Percentiles rank a stretch among this genome's conserved stretches.
Evolutionary conservation across 164 flowering plant species (phyloP).

Genomic region (Magnolia changhungtana): DNA sequence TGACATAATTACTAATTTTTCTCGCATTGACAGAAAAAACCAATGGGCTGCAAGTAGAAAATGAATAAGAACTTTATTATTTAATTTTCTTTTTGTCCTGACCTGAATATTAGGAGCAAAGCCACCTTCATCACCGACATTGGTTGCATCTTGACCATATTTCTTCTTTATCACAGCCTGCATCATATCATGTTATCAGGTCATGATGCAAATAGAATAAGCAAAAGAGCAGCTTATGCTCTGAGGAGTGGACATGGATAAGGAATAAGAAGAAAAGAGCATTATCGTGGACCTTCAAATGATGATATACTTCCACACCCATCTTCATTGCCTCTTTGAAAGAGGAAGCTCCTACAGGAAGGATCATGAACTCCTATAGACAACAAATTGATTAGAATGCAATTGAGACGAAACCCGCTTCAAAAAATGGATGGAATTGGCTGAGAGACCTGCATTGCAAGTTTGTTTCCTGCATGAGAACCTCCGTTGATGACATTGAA

Average conservation of each 20-base stretch:
- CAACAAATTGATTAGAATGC: not conserved
- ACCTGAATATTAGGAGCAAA: conserved; percentile 50
- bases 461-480: conserved; percentile 47
- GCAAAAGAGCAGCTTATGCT: not conserved
- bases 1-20: not conserved
- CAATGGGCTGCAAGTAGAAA: not conserved
- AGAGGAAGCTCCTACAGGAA: conserved; percentile 43
- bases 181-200: not conserved
- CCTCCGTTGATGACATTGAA: conserved; percentile 50
- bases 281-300: conserved; percentile 26
- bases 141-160: conserved; percentile 43
- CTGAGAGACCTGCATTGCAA: conserved; percentile 35
- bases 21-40: not conserved
- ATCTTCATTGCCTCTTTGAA: conserved; percentile 48
- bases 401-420: not conserved
- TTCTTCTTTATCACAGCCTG: conserved; percentile 45
- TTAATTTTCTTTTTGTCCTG: no score
- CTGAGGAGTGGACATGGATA: not conserved
- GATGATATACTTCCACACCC: conserved; percentile 45
- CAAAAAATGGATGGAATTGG: not conserved
- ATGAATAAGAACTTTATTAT: not conserved
- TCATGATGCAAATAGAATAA: not conserved
- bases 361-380: conserved; percentile 42
- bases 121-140: conserved; percentile 47
- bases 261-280: not conserved